Conservation (phyloP, 148 eudicot genomes). For the Camellia granthamiana region DNA sequence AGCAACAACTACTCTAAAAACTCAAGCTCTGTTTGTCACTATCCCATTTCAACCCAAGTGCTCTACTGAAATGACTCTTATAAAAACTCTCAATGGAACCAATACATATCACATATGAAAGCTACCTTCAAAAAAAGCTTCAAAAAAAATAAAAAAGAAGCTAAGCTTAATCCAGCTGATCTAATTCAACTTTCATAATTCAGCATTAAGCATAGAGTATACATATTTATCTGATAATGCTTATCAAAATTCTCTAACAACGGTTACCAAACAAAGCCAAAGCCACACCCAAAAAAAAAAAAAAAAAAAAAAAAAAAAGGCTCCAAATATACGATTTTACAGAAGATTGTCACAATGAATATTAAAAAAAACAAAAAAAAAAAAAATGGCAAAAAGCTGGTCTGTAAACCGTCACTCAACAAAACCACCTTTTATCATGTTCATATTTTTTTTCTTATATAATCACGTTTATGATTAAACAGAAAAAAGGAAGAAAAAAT, state of each 20-base stretch:
- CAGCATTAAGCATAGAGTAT: slow-evolving; percentile 5
- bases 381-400: background rate
- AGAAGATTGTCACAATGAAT: slow-evolving; percentile 2
- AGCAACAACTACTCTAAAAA: too few species aligned
- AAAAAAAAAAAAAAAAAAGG: too few species aligned
- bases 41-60: too few species aligned
- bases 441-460: background rate
- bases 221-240: background rate
- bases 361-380: background rate
- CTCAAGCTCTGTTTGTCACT: too few species aligned
- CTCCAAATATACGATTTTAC: slow-evolving; percentile 9
- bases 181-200: background rate
- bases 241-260: background rate
- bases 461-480: background rate
- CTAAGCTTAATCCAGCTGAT: background rate
- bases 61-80: too few species aligned
- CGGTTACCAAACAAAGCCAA: background rate
- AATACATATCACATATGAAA: too few species aligned
- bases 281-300: background rate
- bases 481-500: background rate
- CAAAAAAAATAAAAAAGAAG: background rate
- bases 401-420: background rate
- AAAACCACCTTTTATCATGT: background rate
- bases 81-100: too few species aligned
- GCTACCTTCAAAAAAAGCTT: background rate